Evolutionary conservation across 179 eudicot species (phyloP).

Genomic region (Beta corolliflora): DNA sequence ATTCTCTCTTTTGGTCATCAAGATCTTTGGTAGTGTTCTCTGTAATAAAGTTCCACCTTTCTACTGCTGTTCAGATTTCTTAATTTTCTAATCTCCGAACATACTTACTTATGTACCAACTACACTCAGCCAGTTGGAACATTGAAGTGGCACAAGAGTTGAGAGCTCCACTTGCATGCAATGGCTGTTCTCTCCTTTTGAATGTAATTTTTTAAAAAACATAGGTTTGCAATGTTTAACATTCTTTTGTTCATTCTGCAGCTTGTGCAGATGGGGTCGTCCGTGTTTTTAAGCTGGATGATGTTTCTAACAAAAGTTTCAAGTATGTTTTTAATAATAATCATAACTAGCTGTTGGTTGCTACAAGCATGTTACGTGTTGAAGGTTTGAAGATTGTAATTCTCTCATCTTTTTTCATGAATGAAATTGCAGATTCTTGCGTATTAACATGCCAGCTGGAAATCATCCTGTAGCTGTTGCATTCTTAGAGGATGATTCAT

Average conservation of each 20-base stretch:
- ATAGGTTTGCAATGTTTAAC: not conserved
- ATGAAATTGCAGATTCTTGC: constrained; percentile 60
- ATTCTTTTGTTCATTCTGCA: constrained; percentile 34
- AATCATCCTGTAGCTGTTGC: constrained; percentile 76
- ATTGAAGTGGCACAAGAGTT: not conserved
- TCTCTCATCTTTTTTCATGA: not conserved
- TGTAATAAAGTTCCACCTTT: too few relatives aligned
- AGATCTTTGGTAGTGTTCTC: too few relatives aligned
- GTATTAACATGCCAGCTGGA: constrained; percentile 91
- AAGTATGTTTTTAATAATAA: constrained; percentile 53
- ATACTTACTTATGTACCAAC: too few relatives aligned
- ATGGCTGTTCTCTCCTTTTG: not conserved
- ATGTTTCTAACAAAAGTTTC: constrained; percentile 87
- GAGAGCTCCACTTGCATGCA: not conserved
- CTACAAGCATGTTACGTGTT: constrained; percentile 4
- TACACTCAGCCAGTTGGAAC: not conserved
- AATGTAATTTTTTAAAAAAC: not conserved
- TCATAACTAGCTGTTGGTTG: not conserved
- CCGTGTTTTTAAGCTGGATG: constrained; percentile 91
- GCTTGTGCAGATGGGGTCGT: constrained; percentile 98
- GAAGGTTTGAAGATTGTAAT: constrained; percentile 1
- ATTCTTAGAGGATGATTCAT: constrained; percentile 80
- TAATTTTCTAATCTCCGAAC: too few relatives aligned
- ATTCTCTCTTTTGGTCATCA: too few relatives aligned
- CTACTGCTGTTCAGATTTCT: too few relatives aligned